Percentiles rank a stretch among this genome's conserved stretches.
These are phyloP conservation scores for Talaromyces rugulosus DNA, from an alignment of 2,329 filamentous ascomycete species.

Conservation along the genomic window DNA sequence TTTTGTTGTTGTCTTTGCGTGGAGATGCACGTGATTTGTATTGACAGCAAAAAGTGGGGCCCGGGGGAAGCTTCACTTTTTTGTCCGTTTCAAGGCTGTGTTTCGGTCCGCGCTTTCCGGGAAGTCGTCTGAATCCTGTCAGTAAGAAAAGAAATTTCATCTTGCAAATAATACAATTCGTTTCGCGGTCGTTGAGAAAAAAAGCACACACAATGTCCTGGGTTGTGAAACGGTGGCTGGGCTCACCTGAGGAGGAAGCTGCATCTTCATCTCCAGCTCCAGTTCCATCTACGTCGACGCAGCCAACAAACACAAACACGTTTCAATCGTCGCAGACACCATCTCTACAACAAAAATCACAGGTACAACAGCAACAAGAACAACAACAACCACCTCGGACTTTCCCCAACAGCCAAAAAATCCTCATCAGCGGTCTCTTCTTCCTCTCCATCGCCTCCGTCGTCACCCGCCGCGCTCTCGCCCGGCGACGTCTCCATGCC, in stretches of 20 bases:
- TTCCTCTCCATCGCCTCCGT: conserved; percentile 70
- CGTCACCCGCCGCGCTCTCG: conserved; percentile 67
- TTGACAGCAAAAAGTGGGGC: neutral
- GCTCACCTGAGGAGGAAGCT: conserved; percentile 3
- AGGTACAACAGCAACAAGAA: conserved; percentile 12
- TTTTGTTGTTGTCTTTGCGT: neutral
- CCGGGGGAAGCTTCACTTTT: neutral
- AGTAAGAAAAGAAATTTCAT: neutral
- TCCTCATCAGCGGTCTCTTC: conserved; percentile 70
- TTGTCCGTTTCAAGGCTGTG: neutral
- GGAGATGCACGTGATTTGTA: neutral
- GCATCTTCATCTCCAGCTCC: neutral
- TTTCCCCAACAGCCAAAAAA: conserved; percentile 31
- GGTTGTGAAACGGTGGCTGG: conserved; percentile 10
- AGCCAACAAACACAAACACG: neutral
- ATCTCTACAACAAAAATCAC: neutral
- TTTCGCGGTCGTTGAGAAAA: neutral
- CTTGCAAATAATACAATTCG: neutral
- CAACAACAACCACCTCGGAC: neutral
- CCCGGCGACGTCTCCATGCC: conserved; percentile 57
- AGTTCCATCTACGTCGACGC: neutral
- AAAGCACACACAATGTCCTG: conserved; percentile 8
- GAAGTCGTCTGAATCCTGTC: neutral
- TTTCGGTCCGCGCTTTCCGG: neutral
- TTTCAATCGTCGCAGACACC: neutral